Base-by-base conservation (phyloP, 2,329 filamentous ascomycete genomes). In the Talaromyces piceae region DNA sequence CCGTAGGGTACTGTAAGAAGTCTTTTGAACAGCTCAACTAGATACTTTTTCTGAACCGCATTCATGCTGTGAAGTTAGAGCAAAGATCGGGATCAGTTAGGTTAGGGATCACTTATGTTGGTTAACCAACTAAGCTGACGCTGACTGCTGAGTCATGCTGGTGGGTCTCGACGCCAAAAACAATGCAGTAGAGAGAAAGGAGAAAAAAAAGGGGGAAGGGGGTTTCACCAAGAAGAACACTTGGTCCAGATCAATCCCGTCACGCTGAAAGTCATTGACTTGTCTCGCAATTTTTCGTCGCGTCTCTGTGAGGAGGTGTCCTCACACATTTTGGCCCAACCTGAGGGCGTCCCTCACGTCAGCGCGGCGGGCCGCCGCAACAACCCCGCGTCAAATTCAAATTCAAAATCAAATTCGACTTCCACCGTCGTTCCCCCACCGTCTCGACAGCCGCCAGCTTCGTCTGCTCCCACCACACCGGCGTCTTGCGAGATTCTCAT, bases 361-460 rank as follows among this genome's bases (percentile, higher is more conserved):
- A 27, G 45, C 52, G 46, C 56, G 27, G 51, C 41, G 56, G 58
- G 54, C 55, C 33, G 52, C 41, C 39, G 26, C 3, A 51, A 41
- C 13, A 43, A 43, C 51, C 51, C 51, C 51, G 51, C 51, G 51
- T 33, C 44, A 22, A 30, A 46, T 27, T 45, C 45, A 45, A 41
- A 33, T 41, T 49, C 51, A 46, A 33, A 39, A 45, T 49, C 45
- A 45, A 33, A 49, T 49, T 28, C 18, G 23, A 22, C 30, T n/a
- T n/a, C 33, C 33, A 37, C 33, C 33, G 16, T 30, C 49, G 25
- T 41, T 26, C 33, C 46, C 41, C 59, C 56, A 54, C 25, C 33
- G 22, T 30, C 43, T 49, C 37, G 12, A 30, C 27, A 45, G 4
- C 13, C 25, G 20, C 31, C 37, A 6, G 20, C 45, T 6, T 33